A percentile compares a stretch with the other conserved stretches of the same genome.
phyloP scores from a whole-genome alignment of 208 protist genomes.

The Acanthamoeba castellanii region DNA sequence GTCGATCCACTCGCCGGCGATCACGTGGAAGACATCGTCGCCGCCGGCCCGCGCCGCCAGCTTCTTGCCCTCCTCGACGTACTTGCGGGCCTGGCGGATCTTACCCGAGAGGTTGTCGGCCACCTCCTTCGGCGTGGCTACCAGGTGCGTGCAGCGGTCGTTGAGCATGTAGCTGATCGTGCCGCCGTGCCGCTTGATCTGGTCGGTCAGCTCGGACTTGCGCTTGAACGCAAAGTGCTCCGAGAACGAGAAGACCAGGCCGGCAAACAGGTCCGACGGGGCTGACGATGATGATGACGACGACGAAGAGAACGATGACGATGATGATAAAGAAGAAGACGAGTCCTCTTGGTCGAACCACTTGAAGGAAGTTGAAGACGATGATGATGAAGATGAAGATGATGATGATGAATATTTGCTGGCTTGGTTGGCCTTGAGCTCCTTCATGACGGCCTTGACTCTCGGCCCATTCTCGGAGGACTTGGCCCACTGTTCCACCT shows the following conservation, averaged over 20 bases:
- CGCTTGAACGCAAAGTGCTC: constrained; percentile 14
- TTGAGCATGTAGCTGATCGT: constrained; percentile 31
- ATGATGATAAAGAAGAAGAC: not conserved
- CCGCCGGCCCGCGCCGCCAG: not conserved
- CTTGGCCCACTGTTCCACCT: constrained; percentile 9
- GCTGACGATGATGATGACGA: not conserved
- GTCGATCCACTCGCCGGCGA: not conserved
- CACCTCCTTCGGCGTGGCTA: constrained; percentile 31
- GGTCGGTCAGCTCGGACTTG: constrained; percentile 25
- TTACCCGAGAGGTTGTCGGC: not conserved
- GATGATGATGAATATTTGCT: not conserved
- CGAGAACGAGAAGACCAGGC: constrained; percentile 36
- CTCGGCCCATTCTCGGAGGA: not conserved
- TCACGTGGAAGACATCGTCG: not conserved
- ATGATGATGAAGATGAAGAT: not conserved
- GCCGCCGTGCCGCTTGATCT: constrained; percentile 46
- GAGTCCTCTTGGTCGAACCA: not conserved
- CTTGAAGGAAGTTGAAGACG: constrained; percentile 28
- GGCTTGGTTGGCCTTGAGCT: constrained; percentile 1
- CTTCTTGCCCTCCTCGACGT: constrained; percentile 12
- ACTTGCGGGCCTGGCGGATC: not conserved
- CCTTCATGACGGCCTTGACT: constrained; percentile 5
- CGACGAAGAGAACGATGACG: not conserved
- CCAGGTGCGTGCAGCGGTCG: not conserved
- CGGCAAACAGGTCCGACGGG: not conserved